A percentile compares a stretch with the other conserved stretches of the same genome.
These are phyloP conservation scores for Lactifluus subvellereus DNA, from an alignment of 768 basidiomycete species.

Conservation along the genomic window DNA sequence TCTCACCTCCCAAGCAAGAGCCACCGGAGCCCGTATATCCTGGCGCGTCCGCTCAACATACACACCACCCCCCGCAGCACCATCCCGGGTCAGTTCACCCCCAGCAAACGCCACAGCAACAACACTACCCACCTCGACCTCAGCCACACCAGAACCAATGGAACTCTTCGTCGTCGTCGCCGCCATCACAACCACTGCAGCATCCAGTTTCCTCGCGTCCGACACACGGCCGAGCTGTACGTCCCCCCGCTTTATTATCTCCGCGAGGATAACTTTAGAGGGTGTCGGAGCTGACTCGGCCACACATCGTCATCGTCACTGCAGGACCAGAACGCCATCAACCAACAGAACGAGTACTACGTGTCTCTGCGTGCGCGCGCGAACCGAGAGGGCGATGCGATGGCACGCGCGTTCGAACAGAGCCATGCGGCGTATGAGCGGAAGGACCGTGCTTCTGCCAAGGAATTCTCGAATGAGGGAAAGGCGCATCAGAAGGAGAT, in stretches of 20 bases:
- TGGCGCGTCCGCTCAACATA: slow-evolving; percentile 4
- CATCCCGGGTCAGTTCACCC: slow-evolving; percentile 7
- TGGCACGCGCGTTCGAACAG: slow-evolving; percentile 63
- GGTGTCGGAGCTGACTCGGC: not conserved
- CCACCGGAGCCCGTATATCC: not conserved
- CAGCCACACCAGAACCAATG: slow-evolving; percentile 22
- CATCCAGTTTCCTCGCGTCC: slow-evolving; percentile 5
- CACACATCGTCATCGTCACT: not conserved
- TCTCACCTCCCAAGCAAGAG: not conserved
- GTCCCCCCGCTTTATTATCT: not conserved
- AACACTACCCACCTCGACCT: slow-evolving; percentile 13
- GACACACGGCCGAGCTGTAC: slow-evolving; percentile 20
- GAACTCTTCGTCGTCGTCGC: not conserved
- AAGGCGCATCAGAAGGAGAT: slow-evolving; percentile 74
- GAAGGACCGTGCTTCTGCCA: slow-evolving; percentile 73
- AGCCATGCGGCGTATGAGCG: slow-evolving; percentile 70
- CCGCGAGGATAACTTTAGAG: too few species aligned
- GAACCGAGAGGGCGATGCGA: slow-evolving; percentile 70
- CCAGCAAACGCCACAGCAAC: slow-evolving; percentile 14
- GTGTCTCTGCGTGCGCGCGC: slow-evolving; percentile 66
- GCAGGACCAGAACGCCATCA: slow-evolving; percentile 52
- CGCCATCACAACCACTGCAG: not conserved
- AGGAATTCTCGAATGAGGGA: slow-evolving; percentile 75
- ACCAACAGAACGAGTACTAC: slow-evolving; percentile 69
- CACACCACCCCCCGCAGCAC: slow-evolving; percentile 20